A percentile compares a stretch with the other conserved stretches of the same genome.
Conservation (phyloP, 2,329 filamentous ascomycete genomes). For the Beauveria australis region DNA sequence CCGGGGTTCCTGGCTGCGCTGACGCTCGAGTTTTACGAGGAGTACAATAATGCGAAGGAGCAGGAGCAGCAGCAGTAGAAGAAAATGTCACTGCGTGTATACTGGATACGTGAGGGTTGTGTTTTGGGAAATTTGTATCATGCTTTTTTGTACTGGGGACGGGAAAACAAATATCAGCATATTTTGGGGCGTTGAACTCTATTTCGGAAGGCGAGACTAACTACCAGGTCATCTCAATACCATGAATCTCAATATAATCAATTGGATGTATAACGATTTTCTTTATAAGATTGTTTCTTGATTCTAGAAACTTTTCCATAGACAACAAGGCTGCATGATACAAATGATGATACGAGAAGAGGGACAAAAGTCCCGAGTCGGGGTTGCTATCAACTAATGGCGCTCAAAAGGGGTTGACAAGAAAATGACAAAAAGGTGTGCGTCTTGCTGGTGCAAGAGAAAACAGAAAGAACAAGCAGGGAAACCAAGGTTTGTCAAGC, state of each 20-base stretch:
- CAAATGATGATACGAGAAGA: neutral
- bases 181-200: neutral
- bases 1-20: constrained; percentile 86
- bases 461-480: too few species aligned
- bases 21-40: constrained; percentile 89
- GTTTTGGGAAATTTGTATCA: neutral
- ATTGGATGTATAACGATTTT: neutral
- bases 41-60: constrained; percentile 30
- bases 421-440: too few species aligned
- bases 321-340: constrained; percentile 2
- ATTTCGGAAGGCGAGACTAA: too few species aligned
- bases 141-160: neutral
- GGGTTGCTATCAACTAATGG: too few species aligned
- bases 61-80: neutral
- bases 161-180: neutral
- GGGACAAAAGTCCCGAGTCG: neutral
- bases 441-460: too few species aligned
- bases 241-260: too few species aligned
- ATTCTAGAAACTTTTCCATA: neutral
- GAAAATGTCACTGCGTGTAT: neutral
- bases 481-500: too few species aligned
- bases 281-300: neutral
- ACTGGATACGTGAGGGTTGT: neutral
- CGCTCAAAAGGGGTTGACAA: too few species aligned
- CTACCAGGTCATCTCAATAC: too few species aligned